Evolutionary conservation across 805 yeast genomes (phyloP).

Genomic region (Pichia insulana): DNA sequence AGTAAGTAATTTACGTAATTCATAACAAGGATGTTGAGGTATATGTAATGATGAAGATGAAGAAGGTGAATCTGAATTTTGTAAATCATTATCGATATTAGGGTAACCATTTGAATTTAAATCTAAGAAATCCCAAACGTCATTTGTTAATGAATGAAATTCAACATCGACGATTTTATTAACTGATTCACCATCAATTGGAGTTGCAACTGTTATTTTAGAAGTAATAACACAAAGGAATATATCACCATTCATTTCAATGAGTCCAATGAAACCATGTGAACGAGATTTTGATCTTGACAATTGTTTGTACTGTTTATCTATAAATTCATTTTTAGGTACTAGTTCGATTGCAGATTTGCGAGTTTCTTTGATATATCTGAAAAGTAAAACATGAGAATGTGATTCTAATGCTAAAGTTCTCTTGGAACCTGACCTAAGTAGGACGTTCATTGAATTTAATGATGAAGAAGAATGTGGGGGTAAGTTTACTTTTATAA

Average conservation of each 20-base stretch:
- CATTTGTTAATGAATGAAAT: slow-evolving; percentile 63
- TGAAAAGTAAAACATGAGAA: slow-evolving; percentile 39
- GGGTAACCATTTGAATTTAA: slow-evolving; percentile 66
- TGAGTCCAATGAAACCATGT: slow-evolving; percentile 73
- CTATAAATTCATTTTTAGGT: slow-evolving; percentile 30
- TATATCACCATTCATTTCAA: slow-evolving; percentile 55
- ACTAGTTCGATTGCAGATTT: slow-evolving; percentile 44
- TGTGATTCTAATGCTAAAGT: slow-evolving; percentile 35
- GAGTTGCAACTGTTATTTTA: slow-evolving; percentile 69
- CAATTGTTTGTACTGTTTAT: slow-evolving; percentile 33
- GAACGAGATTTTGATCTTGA: slow-evolving; percentile 33
- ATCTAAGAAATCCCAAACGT: slow-evolving; percentile 74
- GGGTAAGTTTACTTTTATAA: no score
- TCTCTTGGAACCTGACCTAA: slow-evolving; percentile 15
- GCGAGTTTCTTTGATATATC: slow-evolving; percentile 28
- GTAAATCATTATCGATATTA: no score
- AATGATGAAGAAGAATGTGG: no score
- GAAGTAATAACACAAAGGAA: slow-evolving; percentile 77
- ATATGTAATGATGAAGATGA: no score
- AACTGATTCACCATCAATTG: slow-evolving; percentile 71
- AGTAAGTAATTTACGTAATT: slow-evolving; percentile 63
- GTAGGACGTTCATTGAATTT: slow-evolving; percentile 4
- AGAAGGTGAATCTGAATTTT: no score
- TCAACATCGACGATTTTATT: slow-evolving; percentile 80
- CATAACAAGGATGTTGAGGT: slow-evolving; percentile 76